A percentile compares a stretch with the other conserved stretches of the same genome.
Conservation (phyloP, 768 basidiomycete genomes). For the Agaricus subrufescens region DNA sequence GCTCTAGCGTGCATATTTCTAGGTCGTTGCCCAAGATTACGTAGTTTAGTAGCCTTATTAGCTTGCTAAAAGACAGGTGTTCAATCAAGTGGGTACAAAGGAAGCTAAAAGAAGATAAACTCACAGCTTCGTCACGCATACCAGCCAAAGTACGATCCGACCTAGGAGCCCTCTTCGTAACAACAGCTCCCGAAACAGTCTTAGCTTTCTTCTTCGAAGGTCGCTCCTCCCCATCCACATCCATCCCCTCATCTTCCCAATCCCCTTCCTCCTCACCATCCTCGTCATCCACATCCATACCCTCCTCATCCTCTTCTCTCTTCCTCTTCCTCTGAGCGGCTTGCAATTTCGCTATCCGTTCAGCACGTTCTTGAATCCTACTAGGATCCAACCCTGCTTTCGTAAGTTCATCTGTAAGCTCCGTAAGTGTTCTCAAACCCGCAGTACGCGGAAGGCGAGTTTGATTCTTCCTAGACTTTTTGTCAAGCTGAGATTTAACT, state of each 20-base stretch:
- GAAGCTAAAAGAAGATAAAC: slow-evolving; percentile 19
- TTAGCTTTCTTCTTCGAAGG: slow-evolving; percentile 59
- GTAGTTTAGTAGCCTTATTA: slow-evolving; percentile 72
- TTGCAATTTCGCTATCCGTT: slow-evolving; percentile 70
- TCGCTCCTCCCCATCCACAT: slow-evolving; percentile 47
- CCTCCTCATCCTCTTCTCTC: slow-evolving; percentile 48
- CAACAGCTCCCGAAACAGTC: slow-evolving; percentile 53
- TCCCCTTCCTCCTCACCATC: slow-evolving; percentile 42
- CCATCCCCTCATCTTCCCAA: slow-evolving; percentile 40
- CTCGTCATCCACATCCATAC: slow-evolving; percentile 47
- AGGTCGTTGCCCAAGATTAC: slow-evolving; percentile 81
- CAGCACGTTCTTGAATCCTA: slow-evolving; percentile 84
- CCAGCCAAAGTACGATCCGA: slow-evolving; percentile 76
- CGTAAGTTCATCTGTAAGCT: slow-evolving; percentile 79
- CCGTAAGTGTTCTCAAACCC: slow-evolving; percentile 61
- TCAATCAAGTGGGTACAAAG: neutral
- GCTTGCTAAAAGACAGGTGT: slow-evolving; percentile 52
- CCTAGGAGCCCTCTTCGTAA: slow-evolving; percentile 52
- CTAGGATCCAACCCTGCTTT: slow-evolving; percentile 88
- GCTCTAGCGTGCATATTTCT: slow-evolving; percentile 89
- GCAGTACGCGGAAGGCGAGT: slow-evolving; percentile 75
- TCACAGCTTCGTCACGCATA: slow-evolving; percentile 68
- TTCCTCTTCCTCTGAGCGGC: slow-evolving; percentile 69
- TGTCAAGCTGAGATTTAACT: slow-evolving; percentile 68
- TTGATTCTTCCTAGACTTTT: slow-evolving; percentile 86